Base-by-base conservation (phyloP, 495 filamentous ascomycete genomes). In the Sphaerosporella brunnea region DNA sequence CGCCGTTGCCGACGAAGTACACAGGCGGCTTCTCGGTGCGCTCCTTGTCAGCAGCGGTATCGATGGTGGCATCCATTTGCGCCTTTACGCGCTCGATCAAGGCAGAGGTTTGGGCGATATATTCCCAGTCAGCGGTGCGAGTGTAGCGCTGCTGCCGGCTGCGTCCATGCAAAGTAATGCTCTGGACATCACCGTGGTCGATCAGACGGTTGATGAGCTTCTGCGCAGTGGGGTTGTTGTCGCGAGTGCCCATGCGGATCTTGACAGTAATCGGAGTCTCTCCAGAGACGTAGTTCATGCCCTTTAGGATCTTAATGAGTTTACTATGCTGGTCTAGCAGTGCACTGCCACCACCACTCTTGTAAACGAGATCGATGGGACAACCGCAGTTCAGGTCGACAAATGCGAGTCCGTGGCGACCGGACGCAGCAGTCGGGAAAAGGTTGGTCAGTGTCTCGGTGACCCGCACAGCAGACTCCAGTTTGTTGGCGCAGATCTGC, bases 371-470 rank as follows among this genome's bases (percentile, higher is more conserved):
- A 52, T 97, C 88, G 57, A 97, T 94, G 13, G 90, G 90, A 58
- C 90, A 97, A 24, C 90, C 90, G 56, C 88, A 94, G 65, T 97
- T 97, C 49, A 97, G 64, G 58, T 97, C 90, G 48, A 97, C 78
- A 3, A 93, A 74, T 23, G 90, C 79, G 8, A 96, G 69, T 34
- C 55, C 55, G 19, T 55, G 58, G 23, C 56, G 56, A 25, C 35
- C 28, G 19, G 56, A 54, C 20, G 48, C 36, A 1, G 51, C 44
- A 55, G 83, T 69, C 2, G 90, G 87, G 32, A 84, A 75, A 39
- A 80, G 74, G 15, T 67, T 65, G 1, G 81, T 78, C 37, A 97
- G 66, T 23, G 80, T 68, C 59, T 97, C 87, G 0, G 88, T 81
- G 0, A 84, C 73, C 60, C 93, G 93, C 51, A 90, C 65, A 3